Percentiles rank a stretch among this genome's conserved stretches.
Conservation (phyloP, 352 stramenopile species). For the Salisapilia sapeloensis region DNA sequence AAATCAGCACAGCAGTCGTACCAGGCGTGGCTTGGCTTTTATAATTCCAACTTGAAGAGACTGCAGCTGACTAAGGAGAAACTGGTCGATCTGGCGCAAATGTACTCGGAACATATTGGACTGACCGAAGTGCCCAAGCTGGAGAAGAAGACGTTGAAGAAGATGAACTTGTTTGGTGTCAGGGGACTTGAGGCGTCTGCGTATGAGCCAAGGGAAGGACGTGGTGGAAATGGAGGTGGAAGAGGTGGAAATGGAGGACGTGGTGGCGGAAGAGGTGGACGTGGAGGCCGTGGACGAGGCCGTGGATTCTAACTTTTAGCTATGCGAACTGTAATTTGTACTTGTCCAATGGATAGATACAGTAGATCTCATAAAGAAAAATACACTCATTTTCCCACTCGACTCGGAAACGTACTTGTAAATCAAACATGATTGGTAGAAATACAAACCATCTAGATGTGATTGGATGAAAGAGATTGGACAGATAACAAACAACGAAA, state of each 20-base stretch:
- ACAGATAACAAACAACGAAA: not conserved
- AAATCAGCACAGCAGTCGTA: conserved; percentile 82
- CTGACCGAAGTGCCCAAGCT: conserved; percentile 54
- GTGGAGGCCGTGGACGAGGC: conserved; percentile 4
- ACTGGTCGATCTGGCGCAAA: conserved; percentile 66
- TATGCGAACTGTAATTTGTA: too few species aligned
- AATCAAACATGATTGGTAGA: too few species aligned
- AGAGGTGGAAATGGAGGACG: conserved; percentile 2
- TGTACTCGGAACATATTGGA: conserved; percentile 34
- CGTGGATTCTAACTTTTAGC: too few species aligned
- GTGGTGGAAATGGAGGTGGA: conserved; percentile 3
- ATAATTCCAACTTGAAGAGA: conserved; percentile 67
- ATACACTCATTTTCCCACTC: too few species aligned
- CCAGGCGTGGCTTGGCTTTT: conserved; percentile 91
- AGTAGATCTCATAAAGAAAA: too few species aligned
- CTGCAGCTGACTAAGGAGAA: conserved; percentile 18
- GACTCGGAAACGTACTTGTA: too few species aligned
- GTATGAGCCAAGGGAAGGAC: conserved; percentile 13
- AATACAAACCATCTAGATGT: too few species aligned
- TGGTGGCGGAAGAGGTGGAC: conserved; percentile 1
- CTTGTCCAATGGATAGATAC: too few species aligned
- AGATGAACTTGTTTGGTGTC: conserved; percentile 74
- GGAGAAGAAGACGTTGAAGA: conserved; percentile 70
- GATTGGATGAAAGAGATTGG: too few species aligned
- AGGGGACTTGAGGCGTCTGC: conserved; percentile 35